Base-by-base conservation (phyloP, 352 stramenopile genomes). In the Phytophthora litchii region DNA sequence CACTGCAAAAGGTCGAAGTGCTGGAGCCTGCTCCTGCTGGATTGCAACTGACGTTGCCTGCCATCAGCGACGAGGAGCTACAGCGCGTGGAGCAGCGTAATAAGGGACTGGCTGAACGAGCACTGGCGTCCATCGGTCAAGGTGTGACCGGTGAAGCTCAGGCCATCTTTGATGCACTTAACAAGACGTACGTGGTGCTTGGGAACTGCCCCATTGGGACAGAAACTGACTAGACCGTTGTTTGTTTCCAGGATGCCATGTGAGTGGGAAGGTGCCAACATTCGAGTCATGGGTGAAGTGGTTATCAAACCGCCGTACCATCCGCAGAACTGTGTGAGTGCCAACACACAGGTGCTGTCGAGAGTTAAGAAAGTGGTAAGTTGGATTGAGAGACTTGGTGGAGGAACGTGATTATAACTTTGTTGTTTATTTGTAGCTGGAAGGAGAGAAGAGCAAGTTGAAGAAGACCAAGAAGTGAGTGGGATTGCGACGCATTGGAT, bases 331-430 rank as follows among this genome's bases (percentile, higher is more conserved):
- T 96, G 87, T 60, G 67, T 86, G 25, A 91, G 83, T 54, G 59
- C 67, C 25, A 92, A 96, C 55, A 64, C 72, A 6, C 78, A 88
- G 37, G 85, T 89, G 58, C 74, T 96, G 20, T 81, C 68, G 25
- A 83, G 87, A 21, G 78, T 94, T 17, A 92, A 92, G 70, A 94
- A 92, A 85, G 83, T 96, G 76, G 81, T 94, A 41, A 51, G 80
- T 78, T 51, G n/a, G 12, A 19, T 12, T 21, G 14, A 11, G 4
- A 12, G 12, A 42, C 7, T 17, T 62, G 21, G 17, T 44, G 13
- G 0, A 13, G 36, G 38, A 60, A 16, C 13, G 3, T 8, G 27
- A 13, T 48, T 2, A n/a, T 16, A 43, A 8, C 19, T 32, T 16
- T 34, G 34, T 37, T 54, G 16, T 25, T 35, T 17, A 36, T 41